These are phyloP conservation scores for Artemisia annua DNA, from an alignment of 129 eudicot genomes.

Conservation along the genomic window DNA sequence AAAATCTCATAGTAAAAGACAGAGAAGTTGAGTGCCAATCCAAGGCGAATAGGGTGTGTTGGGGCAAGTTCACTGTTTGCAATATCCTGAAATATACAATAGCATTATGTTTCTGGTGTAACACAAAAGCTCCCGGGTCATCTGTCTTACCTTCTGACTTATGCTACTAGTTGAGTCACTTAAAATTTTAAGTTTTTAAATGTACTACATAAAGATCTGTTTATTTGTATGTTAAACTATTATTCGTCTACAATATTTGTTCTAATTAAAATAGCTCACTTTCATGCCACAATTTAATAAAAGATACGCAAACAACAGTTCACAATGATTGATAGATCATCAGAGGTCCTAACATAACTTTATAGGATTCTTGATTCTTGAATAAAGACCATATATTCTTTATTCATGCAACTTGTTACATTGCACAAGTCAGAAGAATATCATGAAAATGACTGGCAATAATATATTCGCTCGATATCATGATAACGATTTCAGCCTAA, in stretches of 20 bases:
- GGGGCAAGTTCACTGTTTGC: slow-evolving; percentile 57
- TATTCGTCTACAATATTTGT: not conserved
- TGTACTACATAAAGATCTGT: too few species aligned
- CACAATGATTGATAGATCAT: slow-evolving; percentile 1
- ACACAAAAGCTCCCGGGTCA: too few species aligned
- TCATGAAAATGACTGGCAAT: not conserved
- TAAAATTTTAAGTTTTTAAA: too few species aligned
- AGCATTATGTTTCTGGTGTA: too few species aligned
- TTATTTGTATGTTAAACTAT: not conserved
- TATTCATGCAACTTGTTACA: not conserved
- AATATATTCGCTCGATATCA: too few species aligned
- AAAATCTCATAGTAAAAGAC: slow-evolving; percentile 65
- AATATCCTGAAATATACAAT: slow-evolving; percentile 38
- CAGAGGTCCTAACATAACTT: not conserved
- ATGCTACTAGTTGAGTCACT: too few species aligned
- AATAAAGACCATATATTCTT: not conserved
- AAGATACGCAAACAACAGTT: not conserved
- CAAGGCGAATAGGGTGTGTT: slow-evolving; percentile 62
- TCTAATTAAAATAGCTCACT: not conserved
- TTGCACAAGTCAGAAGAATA: not conserved
- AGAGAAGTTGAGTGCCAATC: slow-evolving; percentile 57
- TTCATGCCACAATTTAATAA: not conserved
- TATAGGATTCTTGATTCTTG: not conserved
- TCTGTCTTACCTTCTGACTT: too few species aligned
- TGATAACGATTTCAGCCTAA: not conserved